Evolutionary conservation across 1,139 yeast genomes (phyloP), one percentile per base, ranked within the genome.

Genomic region (Suhomyces taliae): DNA sequence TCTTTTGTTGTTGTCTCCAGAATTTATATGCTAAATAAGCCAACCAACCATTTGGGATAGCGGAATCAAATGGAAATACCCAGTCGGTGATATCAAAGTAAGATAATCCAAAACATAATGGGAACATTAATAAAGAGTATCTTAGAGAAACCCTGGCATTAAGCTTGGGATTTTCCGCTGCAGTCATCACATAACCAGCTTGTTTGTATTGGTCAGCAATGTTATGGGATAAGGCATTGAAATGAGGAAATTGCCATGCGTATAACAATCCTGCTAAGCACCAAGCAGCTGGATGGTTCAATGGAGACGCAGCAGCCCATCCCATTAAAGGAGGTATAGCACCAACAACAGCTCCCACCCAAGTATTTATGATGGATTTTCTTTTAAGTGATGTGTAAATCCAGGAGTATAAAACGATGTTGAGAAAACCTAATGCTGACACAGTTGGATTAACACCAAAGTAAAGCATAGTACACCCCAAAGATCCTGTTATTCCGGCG

Each of bases 241-340:
- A 93, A 66, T 93, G 99, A 4, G 99, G 99, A 65, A 93, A 93
- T 68, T 93, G 99, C 99, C 99, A 93, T 5, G 98, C 96, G 64
- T 88, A 93, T 37, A 93, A 72, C 46, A 95, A 70, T 0, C 87
- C 90, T 1, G 98, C 98, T 34, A 91, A 71, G 60, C 95, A 85
- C 98, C 98, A 93, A 3, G 95, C 95, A 7, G 95, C 97, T 0
- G 98, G 97, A 53, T 89, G 90, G 5, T 75, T 58, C 43, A 93
- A 70, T 1, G 95, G 82, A 2, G 89, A 82, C 4, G 96, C 87
- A 0, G 97, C 96, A 1, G 97, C 97, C 99, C 99, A 93, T 2
- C 99, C 99, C 99, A 93, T 93, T 45, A 95, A 76, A 32, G 99
- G 99, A 1, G 99, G 99, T 37, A 93, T 87, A 0, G 98, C 98